Evolutionary conservation across 2,329 filamentous ascomycete genomes (phyloP).

Genomic region (Coniochaeta ligniaria): DNA sequence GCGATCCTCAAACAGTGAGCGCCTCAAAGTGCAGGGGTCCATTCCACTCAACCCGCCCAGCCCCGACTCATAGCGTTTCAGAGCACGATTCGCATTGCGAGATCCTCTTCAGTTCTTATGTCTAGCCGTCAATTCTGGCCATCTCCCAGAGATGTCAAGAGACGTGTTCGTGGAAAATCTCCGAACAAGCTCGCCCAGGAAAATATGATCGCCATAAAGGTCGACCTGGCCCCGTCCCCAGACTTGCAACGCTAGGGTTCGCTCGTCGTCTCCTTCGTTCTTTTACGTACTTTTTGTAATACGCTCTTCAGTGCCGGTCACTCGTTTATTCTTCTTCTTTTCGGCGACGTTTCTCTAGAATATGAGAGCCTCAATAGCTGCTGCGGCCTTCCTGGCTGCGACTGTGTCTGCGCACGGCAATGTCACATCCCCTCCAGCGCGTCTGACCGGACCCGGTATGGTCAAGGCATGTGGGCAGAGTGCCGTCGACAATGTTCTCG

Average conservation of each 20-base stretch:
- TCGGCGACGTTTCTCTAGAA: constrained; percentile 2
- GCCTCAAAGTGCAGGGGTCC: constrained; percentile 6
- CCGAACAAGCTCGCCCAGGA: background rate
- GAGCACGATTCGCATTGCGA: background rate
- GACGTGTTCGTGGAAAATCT: background rate
- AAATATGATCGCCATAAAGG: constrained; percentile 1
- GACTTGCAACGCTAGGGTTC: background rate
- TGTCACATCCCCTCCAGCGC: constrained; percentile 32
- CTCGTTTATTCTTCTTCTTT: constrained; percentile 10
- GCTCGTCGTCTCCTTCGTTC: background rate
- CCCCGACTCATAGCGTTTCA: constrained; percentile 10
- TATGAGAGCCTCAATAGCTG: constrained; percentile 10
- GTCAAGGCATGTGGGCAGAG: constrained; percentile 34
- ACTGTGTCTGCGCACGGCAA: constrained; percentile 34
- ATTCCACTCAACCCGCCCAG: constrained; percentile 4
- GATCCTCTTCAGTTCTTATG: background rate
- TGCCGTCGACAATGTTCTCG: constrained; percentile 26
- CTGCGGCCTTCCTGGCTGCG: constrained; percentile 13
- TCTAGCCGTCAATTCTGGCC: background rate
- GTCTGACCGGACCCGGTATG: constrained; percentile 34
- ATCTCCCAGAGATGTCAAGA: background rate
- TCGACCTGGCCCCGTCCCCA: background rate
- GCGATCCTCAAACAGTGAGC: constrained; percentile 9
- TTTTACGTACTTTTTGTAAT: constrained; percentile 2
- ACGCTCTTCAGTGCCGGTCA: constrained; percentile 13